A percentile compares a stretch with the other conserved stretches of the same genome.
phyloP scores from a whole-genome alignment of 768 basidiomycete genomes.

The Sporobolomyces roseus region DNA sequence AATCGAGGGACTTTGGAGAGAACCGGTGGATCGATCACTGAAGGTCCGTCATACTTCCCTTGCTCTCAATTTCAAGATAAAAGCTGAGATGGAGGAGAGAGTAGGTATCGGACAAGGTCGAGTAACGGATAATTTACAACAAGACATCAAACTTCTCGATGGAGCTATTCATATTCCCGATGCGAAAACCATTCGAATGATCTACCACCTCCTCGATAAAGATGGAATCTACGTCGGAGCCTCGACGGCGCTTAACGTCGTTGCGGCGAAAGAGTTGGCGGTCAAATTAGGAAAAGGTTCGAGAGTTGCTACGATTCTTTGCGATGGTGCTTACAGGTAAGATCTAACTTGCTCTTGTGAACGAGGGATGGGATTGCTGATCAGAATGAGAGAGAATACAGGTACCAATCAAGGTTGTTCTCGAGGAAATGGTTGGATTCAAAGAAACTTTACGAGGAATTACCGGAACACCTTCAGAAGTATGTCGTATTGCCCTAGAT shows the following conservation, averaged over 20 bases:
- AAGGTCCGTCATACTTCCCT: conserved; percentile 57
- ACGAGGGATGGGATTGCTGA: background rate
- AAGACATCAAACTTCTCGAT: conserved; percentile 69
- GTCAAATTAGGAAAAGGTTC: conserved; percentile 75
- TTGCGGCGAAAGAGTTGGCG: conserved; percentile 85
- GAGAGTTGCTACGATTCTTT: conserved; percentile 79
- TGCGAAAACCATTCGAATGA: conserved; percentile 82
- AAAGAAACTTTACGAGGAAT: conserved; percentile 70
- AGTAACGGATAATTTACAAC: conserved; percentile 82
- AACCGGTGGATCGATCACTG: conserved; percentile 81
- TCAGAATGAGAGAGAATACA: conserved; percentile 21
- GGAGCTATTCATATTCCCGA: conserved; percentile 82
- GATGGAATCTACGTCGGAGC: conserved; percentile 95
- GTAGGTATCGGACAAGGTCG: conserved; percentile 95
- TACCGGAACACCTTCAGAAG: conserved; percentile 79
- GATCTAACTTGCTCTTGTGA: conserved; percentile 14
- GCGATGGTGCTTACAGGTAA: conserved; percentile 90
- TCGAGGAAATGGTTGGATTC: conserved; percentile 83
- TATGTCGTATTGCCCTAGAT: conserved; percentile 65
- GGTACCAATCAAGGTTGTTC: conserved; percentile 87
- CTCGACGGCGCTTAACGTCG: conserved; percentile 88
- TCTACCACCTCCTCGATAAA: conserved; percentile 83
- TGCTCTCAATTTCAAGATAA: background rate
- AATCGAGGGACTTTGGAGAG: conserved; percentile 70
- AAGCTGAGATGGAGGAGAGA: background rate